phyloP scores from a whole-genome alignment of 441 rosid species.

The Brassica balearica region DNA sequence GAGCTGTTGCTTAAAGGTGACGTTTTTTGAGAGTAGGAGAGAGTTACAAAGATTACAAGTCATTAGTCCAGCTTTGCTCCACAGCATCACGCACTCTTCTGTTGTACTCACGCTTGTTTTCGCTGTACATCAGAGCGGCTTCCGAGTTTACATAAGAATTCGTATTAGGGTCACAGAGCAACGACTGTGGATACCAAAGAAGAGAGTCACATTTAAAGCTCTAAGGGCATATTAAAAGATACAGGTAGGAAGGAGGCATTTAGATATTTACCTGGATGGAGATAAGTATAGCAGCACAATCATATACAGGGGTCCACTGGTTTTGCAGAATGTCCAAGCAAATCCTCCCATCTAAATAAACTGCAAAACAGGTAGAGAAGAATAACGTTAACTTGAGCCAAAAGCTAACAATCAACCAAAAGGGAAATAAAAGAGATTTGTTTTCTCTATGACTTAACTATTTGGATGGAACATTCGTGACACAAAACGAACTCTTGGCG shows the following conservation, averaged over 20 bases:
- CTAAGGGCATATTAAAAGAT: background rate
- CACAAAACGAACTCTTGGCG: constrained; percentile 74
- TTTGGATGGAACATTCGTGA: constrained; percentile 84
- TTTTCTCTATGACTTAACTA: constrained; percentile 51
- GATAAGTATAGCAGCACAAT: constrained; percentile 73
- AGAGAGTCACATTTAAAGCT: constrained; percentile 7
- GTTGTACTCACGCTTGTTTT: constrained; percentile 36
- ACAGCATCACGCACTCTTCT: constrained; percentile 29
- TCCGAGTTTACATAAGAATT: constrained; percentile 38
- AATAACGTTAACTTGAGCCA: constrained; percentile 15
- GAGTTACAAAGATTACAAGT: background rate
- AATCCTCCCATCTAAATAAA: constrained; percentile 76
- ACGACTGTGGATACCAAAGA: constrained; percentile 13
- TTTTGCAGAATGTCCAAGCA: constrained; percentile 74
- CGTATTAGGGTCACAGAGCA: constrained; percentile 35
- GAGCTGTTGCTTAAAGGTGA: background rate
- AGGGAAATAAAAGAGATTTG: background rate
- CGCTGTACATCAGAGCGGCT: constrained; percentile 44
- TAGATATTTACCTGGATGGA: constrained; percentile 60
- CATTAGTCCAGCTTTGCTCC: constrained; percentile 42
- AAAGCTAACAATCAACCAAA: background rate
- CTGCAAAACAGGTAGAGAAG: constrained; percentile 43
- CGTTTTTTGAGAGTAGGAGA: background rate
- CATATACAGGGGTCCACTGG: constrained; percentile 79
- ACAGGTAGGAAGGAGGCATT: background rate